phyloP scores from a whole-genome alignment of 2,329 filamentous ascomycete species.

The Hypoxylon sp. region DNA sequence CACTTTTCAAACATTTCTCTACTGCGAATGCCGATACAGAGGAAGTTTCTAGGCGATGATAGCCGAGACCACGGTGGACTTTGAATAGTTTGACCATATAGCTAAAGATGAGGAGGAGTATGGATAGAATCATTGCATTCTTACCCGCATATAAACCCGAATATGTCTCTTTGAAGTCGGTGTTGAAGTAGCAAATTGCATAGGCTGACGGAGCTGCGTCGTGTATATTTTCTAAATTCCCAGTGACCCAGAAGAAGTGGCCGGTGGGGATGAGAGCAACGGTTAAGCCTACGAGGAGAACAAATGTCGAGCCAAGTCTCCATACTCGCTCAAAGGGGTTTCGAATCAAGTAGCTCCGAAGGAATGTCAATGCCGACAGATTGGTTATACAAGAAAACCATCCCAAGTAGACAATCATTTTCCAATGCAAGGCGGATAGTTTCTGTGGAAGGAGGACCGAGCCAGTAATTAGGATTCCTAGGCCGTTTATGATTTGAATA shows the following conservation, averaged over 20 bases:
- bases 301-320: conserved; percentile 25
- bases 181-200: conserved; percentile 26
- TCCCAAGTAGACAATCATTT: conserved; percentile 25
- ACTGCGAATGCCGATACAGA: conserved; percentile 7
- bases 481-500: conserved; percentile 20
- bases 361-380: conserved; percentile 21
- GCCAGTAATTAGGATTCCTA: conserved; percentile 16
- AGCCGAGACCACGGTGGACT: conserved; percentile 10
- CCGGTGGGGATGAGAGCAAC: conserved; percentile 25
- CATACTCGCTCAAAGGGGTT: conserved; percentile 21
- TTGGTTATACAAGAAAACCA: conserved; percentile 25
- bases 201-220: conserved; percentile 23
- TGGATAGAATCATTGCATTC: conserved; percentile 21
- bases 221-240: neutral
- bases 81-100: conserved; percentile 18
- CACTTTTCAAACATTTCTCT: conserved; percentile 21
- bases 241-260: conserved; percentile 20
- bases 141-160: conserved; percentile 8
- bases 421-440: conserved; percentile 26
- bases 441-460: conserved; percentile 10
- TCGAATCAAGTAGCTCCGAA: conserved; percentile 16
- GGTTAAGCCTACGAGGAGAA: conserved; percentile 10
- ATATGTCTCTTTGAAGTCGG: conserved; percentile 1
- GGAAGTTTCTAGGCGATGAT: neutral
- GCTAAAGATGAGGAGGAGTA: conserved; percentile 21